These are phyloP conservation scores for Aspergillus heteromorphus DNA, from an alignment of 495 filamentous ascomycete species.

Conservation along the genomic window DNA sequence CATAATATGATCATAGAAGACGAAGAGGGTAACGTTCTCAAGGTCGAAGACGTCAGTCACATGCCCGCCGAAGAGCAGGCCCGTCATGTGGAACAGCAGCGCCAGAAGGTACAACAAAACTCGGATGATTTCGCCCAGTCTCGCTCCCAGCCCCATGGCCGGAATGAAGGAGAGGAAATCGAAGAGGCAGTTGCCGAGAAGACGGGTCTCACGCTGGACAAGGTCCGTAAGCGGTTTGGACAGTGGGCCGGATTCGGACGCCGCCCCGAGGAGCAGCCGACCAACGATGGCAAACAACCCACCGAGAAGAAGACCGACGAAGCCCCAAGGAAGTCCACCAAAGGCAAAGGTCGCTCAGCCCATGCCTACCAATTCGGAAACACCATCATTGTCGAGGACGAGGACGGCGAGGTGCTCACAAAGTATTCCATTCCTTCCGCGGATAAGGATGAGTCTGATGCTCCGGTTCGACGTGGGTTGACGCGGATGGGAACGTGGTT, in stretches of 20 bases:
- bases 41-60: slow-evolving; percentile 41
- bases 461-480: slow-evolving; percentile 44
- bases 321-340: slow-evolving; percentile 17
- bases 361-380: slow-evolving; percentile 93
- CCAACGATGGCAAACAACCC: slow-evolving; percentile 14
- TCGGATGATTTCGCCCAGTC: slow-evolving; percentile 37
- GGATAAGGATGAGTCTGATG: slow-evolving; percentile 22
- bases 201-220: slow-evolving; percentile 27
- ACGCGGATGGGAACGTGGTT: slow-evolving; percentile 60
- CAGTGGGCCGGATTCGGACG: slow-evolving; percentile 40
- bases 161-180: slow-evolving; percentile 42
- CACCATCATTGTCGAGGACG: slow-evolving; percentile 97
- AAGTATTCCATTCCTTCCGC: slow-evolving; percentile 78
- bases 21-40: slow-evolving; percentile 78
- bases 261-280: slow-evolving; percentile 13
- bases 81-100: slow-evolving; percentile 52
- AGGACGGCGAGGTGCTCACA: slow-evolving; percentile 95
- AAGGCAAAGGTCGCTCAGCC: slow-evolving; percentile 54
- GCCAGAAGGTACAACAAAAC: slow-evolving; percentile 52
- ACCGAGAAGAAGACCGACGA: slow-evolving; percentile 14
- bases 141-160: slow-evolving; percentile 36
- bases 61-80: slow-evolving; percentile 41
- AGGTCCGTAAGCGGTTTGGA: slow-evolving; percentile 30
- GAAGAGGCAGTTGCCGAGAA: slow-evolving; percentile 29
- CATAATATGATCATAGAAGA: slow-evolving; percentile 79